Percentiles rank a stretch among this genome's conserved stretches.
These are phyloP conservation scores for Vigna nakashimae DNA, from an alignment of 306 rosid genomes.

Conservation along the genomic window DNA sequence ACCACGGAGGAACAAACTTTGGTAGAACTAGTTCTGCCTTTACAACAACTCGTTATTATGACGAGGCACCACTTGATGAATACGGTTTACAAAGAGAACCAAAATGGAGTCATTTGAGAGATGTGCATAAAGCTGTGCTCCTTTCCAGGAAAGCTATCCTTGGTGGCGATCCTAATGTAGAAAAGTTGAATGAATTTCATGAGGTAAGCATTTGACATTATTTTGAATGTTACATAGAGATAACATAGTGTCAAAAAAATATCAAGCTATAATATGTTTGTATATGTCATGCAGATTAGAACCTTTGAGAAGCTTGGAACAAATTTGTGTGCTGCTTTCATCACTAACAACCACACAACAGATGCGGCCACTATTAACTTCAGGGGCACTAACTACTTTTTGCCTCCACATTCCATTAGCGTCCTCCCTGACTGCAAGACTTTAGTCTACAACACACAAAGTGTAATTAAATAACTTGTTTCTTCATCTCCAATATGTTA, in stretches of 20 bases:
- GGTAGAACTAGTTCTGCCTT: constrained; percentile 81
- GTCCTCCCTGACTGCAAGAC: constrained; percentile 93
- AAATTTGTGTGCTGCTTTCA: constrained; percentile 73
- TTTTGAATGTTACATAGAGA: neutral
- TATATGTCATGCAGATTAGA: constrained; percentile 54
- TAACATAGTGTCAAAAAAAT: neutral
- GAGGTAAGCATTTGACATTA: constrained; percentile 53
- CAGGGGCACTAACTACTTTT: constrained; percentile 55
- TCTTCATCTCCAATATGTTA: constrained; percentile 20
- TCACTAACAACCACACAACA: constrained; percentile 71
- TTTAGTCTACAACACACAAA: constrained; percentile 71
- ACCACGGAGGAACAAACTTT: constrained; percentile 95
- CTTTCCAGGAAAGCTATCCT: constrained; percentile 74
- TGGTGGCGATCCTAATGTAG: constrained; percentile 45
- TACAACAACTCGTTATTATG: constrained; percentile 82
- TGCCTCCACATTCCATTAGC: constrained; percentile 82
- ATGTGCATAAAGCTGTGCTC: constrained; percentile 70
- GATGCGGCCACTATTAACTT: constrained; percentile 51
- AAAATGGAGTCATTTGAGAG: constrained; percentile 88
- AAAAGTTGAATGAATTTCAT: constrained; percentile 47
- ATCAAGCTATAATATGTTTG: neutral
- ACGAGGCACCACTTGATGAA: constrained; percentile 95
- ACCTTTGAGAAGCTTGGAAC: constrained; percentile 58
- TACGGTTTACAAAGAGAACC: constrained; percentile 83
- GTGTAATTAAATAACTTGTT: constrained; percentile 40